Base-by-base conservation (phyloP, 805 yeast species). In the Teunomyces aglyptinius region DNA sequence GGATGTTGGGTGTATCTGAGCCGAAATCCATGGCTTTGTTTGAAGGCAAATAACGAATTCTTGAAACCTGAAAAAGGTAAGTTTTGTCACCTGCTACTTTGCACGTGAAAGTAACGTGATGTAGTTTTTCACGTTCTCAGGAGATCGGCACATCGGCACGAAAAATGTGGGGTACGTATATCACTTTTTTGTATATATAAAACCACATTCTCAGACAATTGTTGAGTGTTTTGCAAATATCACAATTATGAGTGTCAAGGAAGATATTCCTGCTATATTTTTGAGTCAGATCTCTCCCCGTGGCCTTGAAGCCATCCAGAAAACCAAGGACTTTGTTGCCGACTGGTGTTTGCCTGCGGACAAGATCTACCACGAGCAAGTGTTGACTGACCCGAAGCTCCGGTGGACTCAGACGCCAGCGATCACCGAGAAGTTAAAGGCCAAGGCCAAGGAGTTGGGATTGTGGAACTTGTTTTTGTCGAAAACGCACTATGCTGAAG, bases 401-500 rank as follows among this genome's bases (percentile, higher is more conserved):
- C 68, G 85, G 52, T 81, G 85, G 83, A 58, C 57, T 2, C 44
- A 54, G 2, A 67, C 71, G 0, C 85, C 85, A 1, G 64, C 68
- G 22, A 65, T 79, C 32, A 66, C 75, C 13, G 83, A 78, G 46
- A 67, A 67, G n/a, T 64, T 82, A 51, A 81, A 81, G 66, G 58
- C 47, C 3, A 77, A 77, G 54, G 85, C 86, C 6, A 67, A 65
- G 48, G 65, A 66, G 41, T 63, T 73, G 47, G 85, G 85, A 0
- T 65, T 82, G 13, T 82, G 85, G 86, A 82, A 82, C 59, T 59
- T 82, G 68, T 82, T 82, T 52, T 61, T 80, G 52, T 74, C 80
- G 29, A 68, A 70, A 24, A 24, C 26, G 38, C 73, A 57, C 57
- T 79, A 72, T 56, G 48, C 60, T 16, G 75, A 78, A 48, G 81